phyloP scores from a whole-genome alignment of 2,329 filamentous ascomycete species.

The Dissoconium aciculare region DNA sequence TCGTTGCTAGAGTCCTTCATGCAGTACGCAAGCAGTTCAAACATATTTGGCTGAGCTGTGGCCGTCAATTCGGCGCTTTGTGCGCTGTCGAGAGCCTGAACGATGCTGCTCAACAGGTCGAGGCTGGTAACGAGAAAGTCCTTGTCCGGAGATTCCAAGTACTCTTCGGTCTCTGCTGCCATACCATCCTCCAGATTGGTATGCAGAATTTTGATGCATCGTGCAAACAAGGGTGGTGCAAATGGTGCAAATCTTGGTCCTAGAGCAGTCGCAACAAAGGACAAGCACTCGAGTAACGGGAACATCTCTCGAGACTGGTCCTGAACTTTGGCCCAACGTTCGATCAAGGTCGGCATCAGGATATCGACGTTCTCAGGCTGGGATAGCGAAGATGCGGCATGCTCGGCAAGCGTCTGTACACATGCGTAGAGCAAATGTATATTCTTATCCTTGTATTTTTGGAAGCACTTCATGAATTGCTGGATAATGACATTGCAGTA shows the following conservation, averaged over 20 bases:
- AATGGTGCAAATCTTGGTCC: slow-evolving; percentile 71
- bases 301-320: slow-evolving; percentile 90
- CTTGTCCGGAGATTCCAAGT: slow-evolving; percentile 72
- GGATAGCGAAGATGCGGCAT: slow-evolving; percentile 70
- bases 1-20: slow-evolving; percentile 86
- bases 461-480: slow-evolving; percentile 85
- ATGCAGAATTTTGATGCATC: slow-evolving; percentile 84
- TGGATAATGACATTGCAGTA: slow-evolving; percentile 83
- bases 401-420: slow-evolving; percentile 89
- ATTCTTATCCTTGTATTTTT: slow-evolving; percentile 93
- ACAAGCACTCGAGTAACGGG: slow-evolving; percentile 86
- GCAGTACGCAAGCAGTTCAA: slow-evolving; percentile 78
- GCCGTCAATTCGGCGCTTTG: slow-evolving; percentile 65
- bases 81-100: slow-evolving; percentile 66
- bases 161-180: slow-evolving; percentile 48
- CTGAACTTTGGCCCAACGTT: slow-evolving; percentile 70
- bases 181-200: slow-evolving; percentile 73
- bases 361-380: slow-evolving; percentile 64
- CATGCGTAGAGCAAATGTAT: slow-evolving; percentile 99
- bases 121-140: slow-evolving; percentile 93
- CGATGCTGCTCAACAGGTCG: slow-evolving; percentile 81
- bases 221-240: slow-evolving; percentile 66
- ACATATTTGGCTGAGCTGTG: slow-evolving; percentile 66
- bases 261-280: slow-evolving; percentile 80
- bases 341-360: slow-evolving; percentile 84